These are phyloP conservation scores for Suhomyces sp. DNA, from an alignment of 805 yeast species.

Conservation along the genomic window DNA sequence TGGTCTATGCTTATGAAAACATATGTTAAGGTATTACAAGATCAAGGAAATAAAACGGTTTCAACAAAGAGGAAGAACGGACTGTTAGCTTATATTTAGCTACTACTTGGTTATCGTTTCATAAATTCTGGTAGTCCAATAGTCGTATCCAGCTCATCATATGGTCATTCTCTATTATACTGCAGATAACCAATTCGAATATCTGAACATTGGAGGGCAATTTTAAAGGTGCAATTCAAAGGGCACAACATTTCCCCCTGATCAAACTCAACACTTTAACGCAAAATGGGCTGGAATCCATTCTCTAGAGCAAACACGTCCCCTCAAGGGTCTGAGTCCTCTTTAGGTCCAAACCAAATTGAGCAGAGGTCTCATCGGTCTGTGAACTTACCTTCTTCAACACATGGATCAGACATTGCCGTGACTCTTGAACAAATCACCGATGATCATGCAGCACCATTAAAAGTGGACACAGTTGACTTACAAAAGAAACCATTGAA, in stretches of 20 bases:
- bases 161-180: no score
- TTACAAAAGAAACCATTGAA: slow-evolving; percentile 9
- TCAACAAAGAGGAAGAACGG: no score
- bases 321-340: slow-evolving; percentile 2
- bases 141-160: neutral
- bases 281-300: slow-evolving; percentile 18
- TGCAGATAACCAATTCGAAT: slow-evolving; percentile 3
- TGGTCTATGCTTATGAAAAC: slow-evolving; percentile 25
- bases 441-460: slow-evolving; percentile 8
- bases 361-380: slow-evolving; percentile 30
- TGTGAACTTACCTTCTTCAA: slow-evolving; percentile 14
- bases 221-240: neutral
- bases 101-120: no score
- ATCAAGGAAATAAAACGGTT: no score
- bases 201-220: neutral
- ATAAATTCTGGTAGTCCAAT: no score
- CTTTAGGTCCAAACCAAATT: slow-evolving; percentile 14
- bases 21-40: no score
- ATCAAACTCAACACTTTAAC: neutral
- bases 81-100: no score
- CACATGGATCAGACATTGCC: slow-evolving; percentile 20
- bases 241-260: neutral
- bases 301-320: slow-evolving; percentile 3
- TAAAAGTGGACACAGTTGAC: slow-evolving; percentile 4
- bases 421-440: slow-evolving; percentile 30